Percentiles rank a stretch among this genome's conserved stretches.
phyloP scores from a whole-genome alignment of 2,329 filamentous ascomycete species.

The Berkeleyomyces basicola region DNA sequence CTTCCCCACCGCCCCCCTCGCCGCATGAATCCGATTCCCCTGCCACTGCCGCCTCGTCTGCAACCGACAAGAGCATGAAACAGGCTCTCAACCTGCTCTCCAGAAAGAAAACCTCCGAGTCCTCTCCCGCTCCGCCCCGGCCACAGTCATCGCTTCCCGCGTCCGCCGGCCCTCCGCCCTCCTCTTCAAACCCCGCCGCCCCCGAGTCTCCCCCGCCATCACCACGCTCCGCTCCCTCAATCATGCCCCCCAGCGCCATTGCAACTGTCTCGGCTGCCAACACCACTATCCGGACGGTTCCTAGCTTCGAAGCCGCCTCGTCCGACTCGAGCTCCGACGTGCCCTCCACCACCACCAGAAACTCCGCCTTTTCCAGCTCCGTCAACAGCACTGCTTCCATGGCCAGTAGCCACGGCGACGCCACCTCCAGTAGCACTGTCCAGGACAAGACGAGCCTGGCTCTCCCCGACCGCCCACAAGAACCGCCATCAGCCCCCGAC shows the following conservation, averaged over 20 bases:
- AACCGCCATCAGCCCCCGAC: background rate
- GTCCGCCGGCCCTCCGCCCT: constrained; percentile 12
- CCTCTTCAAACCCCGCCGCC: background rate
- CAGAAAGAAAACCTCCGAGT: constrained; percentile 18
- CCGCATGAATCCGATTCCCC: constrained; percentile 18
- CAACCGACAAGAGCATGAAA: constrained; percentile 27
- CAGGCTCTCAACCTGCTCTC: constrained; percentile 17
- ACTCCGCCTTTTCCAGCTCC: constrained; percentile 39
- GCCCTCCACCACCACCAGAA: constrained; percentile 22
- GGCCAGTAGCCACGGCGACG: constrained; percentile 21
- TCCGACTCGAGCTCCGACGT: constrained; percentile 28
- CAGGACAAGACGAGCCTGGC: background rate
- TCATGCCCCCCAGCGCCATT: constrained; percentile 18
- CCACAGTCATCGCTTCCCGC: constrained; percentile 19
- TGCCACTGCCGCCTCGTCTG: constrained; percentile 19
- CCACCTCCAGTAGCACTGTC: constrained; percentile 13
- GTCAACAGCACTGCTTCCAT: constrained; percentile 35
- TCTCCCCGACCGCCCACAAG: background rate
- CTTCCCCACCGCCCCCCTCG: background rate
- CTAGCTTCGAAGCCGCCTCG: constrained; percentile 34
- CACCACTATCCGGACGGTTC: constrained; percentile 40
- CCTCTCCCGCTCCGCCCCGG: constrained; percentile 13
- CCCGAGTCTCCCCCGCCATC: constrained; percentile 13
- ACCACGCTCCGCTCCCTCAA: constrained; percentile 16
- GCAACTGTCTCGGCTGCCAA: constrained; percentile 5